Conservation (phyloP, 2,329 filamentous ascomycete genomes). For the Ciborinia camelliae region DNA sequence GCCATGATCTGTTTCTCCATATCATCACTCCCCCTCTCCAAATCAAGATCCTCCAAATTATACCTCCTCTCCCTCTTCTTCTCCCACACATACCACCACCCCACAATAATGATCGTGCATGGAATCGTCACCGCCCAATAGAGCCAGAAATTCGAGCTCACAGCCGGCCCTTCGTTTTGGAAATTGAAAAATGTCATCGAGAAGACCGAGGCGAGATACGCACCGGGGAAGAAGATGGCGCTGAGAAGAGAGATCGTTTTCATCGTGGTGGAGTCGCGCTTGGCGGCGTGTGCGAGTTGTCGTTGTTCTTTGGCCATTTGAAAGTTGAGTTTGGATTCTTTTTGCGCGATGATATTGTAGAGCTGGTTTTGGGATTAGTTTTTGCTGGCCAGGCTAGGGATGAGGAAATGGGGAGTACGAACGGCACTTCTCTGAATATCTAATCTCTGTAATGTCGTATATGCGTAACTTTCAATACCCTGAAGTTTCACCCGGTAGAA, state of each 20-base stretch:
- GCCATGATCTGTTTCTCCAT: conserved; percentile 35
- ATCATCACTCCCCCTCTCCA: conserved; percentile 33
- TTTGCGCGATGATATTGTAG: conserved; percentile 64
- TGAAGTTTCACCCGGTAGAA: conserved; percentile 60
- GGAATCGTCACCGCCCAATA: conserved; percentile 62
- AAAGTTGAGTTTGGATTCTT: conserved; percentile 61
- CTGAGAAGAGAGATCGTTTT: conserved; percentile 63
- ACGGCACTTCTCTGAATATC: conserved; percentile 61
- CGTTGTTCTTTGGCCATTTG: conserved; percentile 49
- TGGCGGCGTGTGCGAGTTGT: conserved; percentile 41
- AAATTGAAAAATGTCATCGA: conserved; percentile 68
- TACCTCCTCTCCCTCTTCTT: conserved; percentile 27
- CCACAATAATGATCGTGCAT: conserved; percentile 53
- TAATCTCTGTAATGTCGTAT: conserved; percentile 58
- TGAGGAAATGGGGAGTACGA: conserved; percentile 33
- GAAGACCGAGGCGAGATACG: conserved; percentile 60
- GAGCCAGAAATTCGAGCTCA: conserved; percentile 56
- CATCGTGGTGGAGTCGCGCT: conserved; percentile 51
- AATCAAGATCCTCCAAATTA: conserved; percentile 30
- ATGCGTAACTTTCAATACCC: conserved; percentile 60
- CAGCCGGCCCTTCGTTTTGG: conserved; percentile 33
- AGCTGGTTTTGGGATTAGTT: conserved; percentile 42
- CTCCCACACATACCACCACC: conserved; percentile 49
- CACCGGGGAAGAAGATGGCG: conserved; percentile 60
- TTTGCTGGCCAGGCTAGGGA: no score